phyloP scores from a whole-genome alignment of 805 yeast genomes.

The Sugiyamaella chiloensis region DNA sequence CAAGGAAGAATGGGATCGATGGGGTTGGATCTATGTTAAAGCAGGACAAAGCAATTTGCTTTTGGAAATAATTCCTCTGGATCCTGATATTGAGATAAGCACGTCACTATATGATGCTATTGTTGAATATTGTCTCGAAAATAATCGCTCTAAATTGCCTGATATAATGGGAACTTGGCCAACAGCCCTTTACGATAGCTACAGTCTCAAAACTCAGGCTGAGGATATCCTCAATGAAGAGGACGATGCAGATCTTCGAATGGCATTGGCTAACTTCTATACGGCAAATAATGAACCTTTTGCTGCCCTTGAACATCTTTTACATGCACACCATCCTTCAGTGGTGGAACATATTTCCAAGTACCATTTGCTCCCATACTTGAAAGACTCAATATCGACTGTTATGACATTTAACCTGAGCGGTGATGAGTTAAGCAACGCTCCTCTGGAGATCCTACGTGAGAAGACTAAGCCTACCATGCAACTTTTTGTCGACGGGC shows the following conservation, averaged over 20 bases:
- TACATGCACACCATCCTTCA: slow-evolving; percentile 50
- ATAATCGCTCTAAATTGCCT: slow-evolving; percentile 39
- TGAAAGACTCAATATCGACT: slow-evolving; percentile 48
- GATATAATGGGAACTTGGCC: slow-evolving; percentile 57
- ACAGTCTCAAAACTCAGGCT: slow-evolving; percentile 42
- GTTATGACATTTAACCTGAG: slow-evolving; percentile 34
- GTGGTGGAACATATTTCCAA: slow-evolving; percentile 57
- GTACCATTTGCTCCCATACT: slow-evolving; percentile 58
- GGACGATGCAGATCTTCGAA: slow-evolving; percentile 24
- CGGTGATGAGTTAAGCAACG: slow-evolving; percentile 33
- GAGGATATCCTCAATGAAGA: slow-evolving; percentile 43
- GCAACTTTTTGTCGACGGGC: slow-evolving; percentile 53
- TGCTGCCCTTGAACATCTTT: slow-evolving; percentile 62
- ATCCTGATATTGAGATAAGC: slow-evolving; percentile 36
- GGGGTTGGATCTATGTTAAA: slow-evolving; percentile 54
- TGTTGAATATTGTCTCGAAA: slow-evolving; percentile 45
- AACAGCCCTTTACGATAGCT: slow-evolving; percentile 47
- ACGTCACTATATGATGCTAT: slow-evolving; percentile 44
- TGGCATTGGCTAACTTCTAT: slow-evolving; percentile 43
- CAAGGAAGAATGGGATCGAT: slow-evolving; percentile 57
- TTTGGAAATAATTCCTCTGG: slow-evolving; percentile 55
- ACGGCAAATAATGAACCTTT: slow-evolving; percentile 54
- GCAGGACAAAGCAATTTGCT: slow-evolving; percentile 45
- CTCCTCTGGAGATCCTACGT: slow-evolving; percentile 43
- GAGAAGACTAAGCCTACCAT: slow-evolving; percentile 45